A percentile compares a stretch with the other conserved stretches of the same genome.
These are phyloP conservation scores for Alisma plantagoaquatica DNA, from an alignment of 106 monocot genomes.

Conservation along the genomic window DNA sequence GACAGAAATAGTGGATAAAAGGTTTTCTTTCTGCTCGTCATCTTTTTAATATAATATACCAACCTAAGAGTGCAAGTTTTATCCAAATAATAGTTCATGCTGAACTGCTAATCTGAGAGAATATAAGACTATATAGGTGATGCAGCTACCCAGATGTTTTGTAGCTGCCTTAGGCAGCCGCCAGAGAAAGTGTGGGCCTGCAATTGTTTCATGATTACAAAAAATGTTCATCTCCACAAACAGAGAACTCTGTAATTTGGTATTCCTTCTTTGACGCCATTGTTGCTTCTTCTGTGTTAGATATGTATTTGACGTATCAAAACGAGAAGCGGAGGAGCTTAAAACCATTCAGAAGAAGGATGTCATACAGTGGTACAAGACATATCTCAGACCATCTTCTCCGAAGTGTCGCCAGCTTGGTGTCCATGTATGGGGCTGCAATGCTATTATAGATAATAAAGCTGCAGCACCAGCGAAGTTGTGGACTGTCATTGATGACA, in stretches of 20 bases:
- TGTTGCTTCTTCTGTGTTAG: slow-evolving; percentile 10
- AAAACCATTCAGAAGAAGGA: slow-evolving; percentile 63
- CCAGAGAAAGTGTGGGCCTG: no score
- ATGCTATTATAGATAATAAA: slow-evolving; percentile 24
- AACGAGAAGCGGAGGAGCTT: slow-evolving; percentile 73
- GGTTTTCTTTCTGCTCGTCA: slow-evolving; percentile 24
- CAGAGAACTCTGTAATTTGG: neutral
- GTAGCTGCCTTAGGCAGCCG: no score
- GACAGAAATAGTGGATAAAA: slow-evolving; percentile 79
- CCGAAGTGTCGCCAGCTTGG: slow-evolving; percentile 63
- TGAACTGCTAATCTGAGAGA: no score
- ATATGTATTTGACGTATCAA: slow-evolving; percentile 74
- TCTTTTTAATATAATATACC: neutral
- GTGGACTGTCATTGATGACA: slow-evolving; percentile 35
- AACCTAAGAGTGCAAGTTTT: no score
- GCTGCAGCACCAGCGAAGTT: slow-evolving; percentile 16
- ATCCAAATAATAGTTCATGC: no score
- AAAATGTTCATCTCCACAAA: no score
- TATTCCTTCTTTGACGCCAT: neutral
- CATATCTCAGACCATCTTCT: slow-evolving; percentile 51
- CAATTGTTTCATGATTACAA: no score
- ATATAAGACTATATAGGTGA: no score
- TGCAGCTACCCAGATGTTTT: no score
- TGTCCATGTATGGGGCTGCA: slow-evolving; percentile 78
- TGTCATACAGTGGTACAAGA: slow-evolving; percentile 69